These are phyloP conservation scores for Exophiala aquamarina DNA, from an alignment of 2,329 filamentous ascomycete genomes.

Conservation along the genomic window DNA sequence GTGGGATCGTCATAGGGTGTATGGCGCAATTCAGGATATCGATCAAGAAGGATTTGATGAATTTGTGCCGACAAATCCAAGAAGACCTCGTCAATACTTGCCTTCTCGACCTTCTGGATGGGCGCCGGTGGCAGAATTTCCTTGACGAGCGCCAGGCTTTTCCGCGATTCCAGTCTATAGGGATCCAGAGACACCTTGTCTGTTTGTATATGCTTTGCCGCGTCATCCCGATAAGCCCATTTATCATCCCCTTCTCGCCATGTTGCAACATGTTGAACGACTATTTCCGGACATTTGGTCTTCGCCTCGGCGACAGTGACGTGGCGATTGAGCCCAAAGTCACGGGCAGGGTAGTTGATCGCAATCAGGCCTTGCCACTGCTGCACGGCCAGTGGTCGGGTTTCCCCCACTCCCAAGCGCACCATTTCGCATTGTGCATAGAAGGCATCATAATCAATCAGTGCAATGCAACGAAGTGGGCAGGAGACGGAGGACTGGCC, in stretches of 20 bases:
- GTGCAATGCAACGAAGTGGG: constrained; percentile 82
- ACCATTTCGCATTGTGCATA: constrained; percentile 97
- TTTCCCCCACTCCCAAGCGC: constrained; percentile 70
- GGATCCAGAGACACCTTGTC: constrained; percentile 95
- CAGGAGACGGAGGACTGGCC: constrained; percentile 68
- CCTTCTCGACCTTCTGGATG: constrained; percentile 81
- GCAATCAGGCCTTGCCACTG: constrained; percentile 96
- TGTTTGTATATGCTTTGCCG: constrained; percentile 73
- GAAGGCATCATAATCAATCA: constrained; percentile 95
- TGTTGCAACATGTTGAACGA: constrained; percentile 89
- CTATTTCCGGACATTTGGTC: constrained; percentile 79
- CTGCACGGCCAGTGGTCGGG: constrained; percentile 84
- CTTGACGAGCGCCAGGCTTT: constrained; percentile 77
- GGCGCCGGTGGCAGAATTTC: constrained; percentile 63
- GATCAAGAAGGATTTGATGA: constrained; percentile 69
- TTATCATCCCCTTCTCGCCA: constrained; percentile 89
- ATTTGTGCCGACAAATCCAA: constrained; percentile 86
- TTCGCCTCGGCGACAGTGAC: constrained; percentile 77
- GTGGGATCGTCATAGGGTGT: constrained; percentile 72
- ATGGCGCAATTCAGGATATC: constrained; percentile 70
- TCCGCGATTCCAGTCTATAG: constrained; percentile 80
- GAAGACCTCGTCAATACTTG: constrained; percentile 93
- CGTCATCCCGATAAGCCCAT: constrained; percentile 88
- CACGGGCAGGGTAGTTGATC: constrained; percentile 89
- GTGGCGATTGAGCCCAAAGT: constrained; percentile 76